phyloP scores from a whole-genome alignment of 306 rosid genomes.

The Casuarina cunninghamiana region DNA sequence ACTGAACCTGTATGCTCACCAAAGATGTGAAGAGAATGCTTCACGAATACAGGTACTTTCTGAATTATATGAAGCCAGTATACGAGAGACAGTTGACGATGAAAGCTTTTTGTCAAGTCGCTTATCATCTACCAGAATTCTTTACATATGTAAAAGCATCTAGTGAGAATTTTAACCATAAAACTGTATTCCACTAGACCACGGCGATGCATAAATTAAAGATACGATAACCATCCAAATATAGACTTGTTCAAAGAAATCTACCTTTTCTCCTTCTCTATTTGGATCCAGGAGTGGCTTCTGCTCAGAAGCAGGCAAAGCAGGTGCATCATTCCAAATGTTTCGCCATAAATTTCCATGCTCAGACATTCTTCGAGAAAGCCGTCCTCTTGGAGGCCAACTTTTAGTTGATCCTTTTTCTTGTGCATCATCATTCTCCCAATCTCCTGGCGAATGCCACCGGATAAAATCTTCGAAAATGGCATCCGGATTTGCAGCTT shows the following conservation, averaged over 20 bases:
- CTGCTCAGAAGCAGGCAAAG: constrained; percentile 82
- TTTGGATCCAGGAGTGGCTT: constrained; percentile 89
- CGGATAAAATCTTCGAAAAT: constrained; percentile 93
- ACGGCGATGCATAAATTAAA: not conserved
- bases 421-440: constrained; percentile 58
- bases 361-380: constrained; percentile 97
- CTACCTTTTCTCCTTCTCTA: constrained; percentile 96
- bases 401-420: constrained; percentile 43
- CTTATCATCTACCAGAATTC: not conserved
- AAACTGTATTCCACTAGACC: not conserved
- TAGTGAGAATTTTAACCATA: not conserved
- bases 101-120: not conserved
- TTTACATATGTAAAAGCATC: not conserved
- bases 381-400: constrained; percentile 84
- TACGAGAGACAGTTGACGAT: not conserved
- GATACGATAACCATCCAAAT: not conserved
- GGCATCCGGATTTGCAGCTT: constrained; percentile 95
- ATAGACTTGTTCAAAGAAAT: constrained; percentile 13
- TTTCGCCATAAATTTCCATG: constrained; percentile 88
- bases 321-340: constrained; percentile 74
- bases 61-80: not conserved
- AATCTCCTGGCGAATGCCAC: constrained; percentile 99
- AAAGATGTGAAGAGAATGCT: not conserved
- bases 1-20: not conserved
- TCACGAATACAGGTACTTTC: not conserved